Conservation (phyloP, 164 flowering plant genomes). For the Paratinospora sagittata region DNA sequence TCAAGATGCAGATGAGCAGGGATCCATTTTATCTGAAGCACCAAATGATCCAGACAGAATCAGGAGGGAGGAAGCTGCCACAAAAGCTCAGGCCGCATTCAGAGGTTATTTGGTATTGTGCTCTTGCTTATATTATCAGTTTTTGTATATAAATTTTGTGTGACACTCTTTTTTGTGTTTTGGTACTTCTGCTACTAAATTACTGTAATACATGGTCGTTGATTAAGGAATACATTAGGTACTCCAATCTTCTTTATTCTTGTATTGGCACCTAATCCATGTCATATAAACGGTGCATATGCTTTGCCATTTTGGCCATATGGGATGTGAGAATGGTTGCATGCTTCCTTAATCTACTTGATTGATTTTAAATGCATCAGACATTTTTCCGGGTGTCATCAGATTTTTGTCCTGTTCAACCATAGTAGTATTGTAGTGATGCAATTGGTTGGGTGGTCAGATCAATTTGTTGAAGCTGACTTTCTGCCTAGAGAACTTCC, state of each 20-base stretch:
- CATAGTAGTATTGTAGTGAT: no score
- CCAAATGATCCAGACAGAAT: conserved; percentile 34
- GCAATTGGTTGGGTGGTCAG: no score
- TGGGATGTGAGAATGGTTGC: no score
- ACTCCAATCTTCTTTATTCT: not conserved
- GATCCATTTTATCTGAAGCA: conserved; percentile 14
- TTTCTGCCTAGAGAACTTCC: not conserved
- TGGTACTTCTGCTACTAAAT: not conserved
- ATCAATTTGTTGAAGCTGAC: no score
- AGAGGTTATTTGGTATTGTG: conserved; percentile 77
- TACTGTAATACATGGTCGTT: not conserved
- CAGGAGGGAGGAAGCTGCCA: conserved; percentile 56
- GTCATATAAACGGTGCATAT: no score
- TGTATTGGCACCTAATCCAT: no score
- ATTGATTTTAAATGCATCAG: no score
- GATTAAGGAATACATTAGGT: not conserved
- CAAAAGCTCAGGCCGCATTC: conserved; percentile 77
- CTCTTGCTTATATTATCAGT: conserved; percentile 1
- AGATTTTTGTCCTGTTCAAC: no score
- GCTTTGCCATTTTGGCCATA: no score
- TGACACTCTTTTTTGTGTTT: not conserved
- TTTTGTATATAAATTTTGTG: not conserved
- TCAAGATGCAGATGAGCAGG: conserved; percentile 29
- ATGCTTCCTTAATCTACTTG: no score
- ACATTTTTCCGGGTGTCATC: no score